A percentile compares a stretch with the other conserved stretches of the same genome.
phyloP scores from a whole-genome alignment of 805 yeast genomes.

The Yarrowia yakushimensis region DNA sequence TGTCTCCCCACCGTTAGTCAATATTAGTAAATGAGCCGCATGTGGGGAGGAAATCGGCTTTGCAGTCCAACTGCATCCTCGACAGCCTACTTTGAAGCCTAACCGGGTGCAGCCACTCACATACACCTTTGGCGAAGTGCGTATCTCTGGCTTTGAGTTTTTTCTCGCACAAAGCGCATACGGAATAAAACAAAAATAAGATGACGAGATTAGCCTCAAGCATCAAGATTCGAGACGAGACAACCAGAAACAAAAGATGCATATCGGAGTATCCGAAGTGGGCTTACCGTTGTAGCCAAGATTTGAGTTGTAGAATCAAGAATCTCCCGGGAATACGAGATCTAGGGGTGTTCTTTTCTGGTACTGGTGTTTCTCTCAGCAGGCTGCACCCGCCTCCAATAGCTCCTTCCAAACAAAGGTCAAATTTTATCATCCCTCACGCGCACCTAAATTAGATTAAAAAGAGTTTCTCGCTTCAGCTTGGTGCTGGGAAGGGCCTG shows the following conservation, averaged over 20 bases:
- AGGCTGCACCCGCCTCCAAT: too few species aligned
- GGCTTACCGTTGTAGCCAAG: not conserved
- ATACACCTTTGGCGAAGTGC: not conserved
- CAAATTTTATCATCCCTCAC: not conserved
- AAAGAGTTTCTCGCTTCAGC: not conserved
- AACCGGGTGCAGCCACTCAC: not conserved
- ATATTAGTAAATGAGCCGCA: not conserved
- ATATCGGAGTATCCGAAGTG: constrained; percentile 8
- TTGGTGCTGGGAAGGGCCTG: too few species aligned
- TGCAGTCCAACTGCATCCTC: constrained; percentile 3
- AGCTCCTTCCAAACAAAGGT: too few species aligned
- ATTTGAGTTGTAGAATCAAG: constrained; percentile 1
- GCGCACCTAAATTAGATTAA: not conserved
- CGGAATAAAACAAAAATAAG: too few species aligned
- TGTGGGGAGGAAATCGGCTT: constrained; percentile 20
- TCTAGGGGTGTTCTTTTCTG: not conserved
- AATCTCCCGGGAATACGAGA: constrained; percentile 5
- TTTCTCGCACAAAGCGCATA: not conserved
- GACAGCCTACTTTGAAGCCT: not conserved
- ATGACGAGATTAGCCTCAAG: not conserved
- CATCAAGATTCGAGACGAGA: constrained; percentile 17
- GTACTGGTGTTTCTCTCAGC: too few species aligned
- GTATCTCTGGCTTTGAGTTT: not conserved
- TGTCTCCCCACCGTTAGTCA: not conserved
- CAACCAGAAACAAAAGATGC: constrained; percentile 12